Conservation (phyloP, 2,329 filamentous ascomycete species). For the Aphanocladium album region DNA sequence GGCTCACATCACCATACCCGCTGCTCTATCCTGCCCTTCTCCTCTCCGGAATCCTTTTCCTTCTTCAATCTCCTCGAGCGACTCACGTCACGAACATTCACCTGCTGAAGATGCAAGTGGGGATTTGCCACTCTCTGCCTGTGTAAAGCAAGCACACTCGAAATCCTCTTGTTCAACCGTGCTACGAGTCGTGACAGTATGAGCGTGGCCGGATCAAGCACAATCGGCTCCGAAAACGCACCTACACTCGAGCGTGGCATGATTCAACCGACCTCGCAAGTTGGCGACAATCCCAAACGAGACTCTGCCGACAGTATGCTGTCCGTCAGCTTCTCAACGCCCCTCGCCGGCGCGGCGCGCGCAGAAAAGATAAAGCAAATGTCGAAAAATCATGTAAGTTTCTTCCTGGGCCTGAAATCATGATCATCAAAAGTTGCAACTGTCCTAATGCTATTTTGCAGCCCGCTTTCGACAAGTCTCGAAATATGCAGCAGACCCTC, state of each 20-base stretch:
- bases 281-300: not conserved
- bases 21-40: not conserved
- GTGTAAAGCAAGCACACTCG: not conserved
- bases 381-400: constrained; percentile 34
- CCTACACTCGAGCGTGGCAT: not conserved
- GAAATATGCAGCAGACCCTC: constrained; percentile 30
- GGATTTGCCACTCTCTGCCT: not conserved
- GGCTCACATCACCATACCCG: not conserved
- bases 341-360: constrained; percentile 32
- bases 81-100: not conserved
- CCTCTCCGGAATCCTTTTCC: too few species aligned
- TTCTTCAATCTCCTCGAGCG: not conserved
- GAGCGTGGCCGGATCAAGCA: not conserved
- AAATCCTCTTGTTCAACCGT: not conserved
- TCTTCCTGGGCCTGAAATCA: too few species aligned
- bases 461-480: constrained; percentile 31
- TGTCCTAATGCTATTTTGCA: too few species aligned
- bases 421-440: too few species aligned
- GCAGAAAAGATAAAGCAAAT: constrained; percentile 33
- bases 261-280: not conserved
- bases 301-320: constrained; percentile 24
- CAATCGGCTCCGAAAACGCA: not conserved
- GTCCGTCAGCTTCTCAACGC: constrained; percentile 35
- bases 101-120: not conserved
- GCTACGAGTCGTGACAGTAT: not conserved